Base-by-base conservation (phyloP, 441 rosid genomes). In the Gossypium gossypioides region DNA sequence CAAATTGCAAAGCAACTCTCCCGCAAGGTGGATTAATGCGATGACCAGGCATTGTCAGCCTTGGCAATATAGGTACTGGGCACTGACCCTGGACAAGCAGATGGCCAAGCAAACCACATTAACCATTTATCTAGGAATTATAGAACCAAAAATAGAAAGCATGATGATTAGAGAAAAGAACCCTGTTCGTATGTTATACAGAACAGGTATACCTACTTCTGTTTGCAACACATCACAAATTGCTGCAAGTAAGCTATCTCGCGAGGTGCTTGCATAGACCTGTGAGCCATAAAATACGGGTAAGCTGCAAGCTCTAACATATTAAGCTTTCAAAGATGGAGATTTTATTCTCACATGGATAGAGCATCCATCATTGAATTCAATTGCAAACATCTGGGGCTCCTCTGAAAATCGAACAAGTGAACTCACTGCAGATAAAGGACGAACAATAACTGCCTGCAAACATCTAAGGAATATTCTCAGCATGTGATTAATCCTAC, bases 21-120 rank as follows among this genome's bases (percentile, higher is more conserved):
- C 99, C 99, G 75, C 97, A 93, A 68, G 99, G 97, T 12, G 98
- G 97, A 86, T 96, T 97, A 79, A 96, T 86, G 79, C 90, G 88
- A 84, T 96, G 99, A 79, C 99, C 99, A 76, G 99, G 99, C 97
- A 96, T 89, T 15, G 98, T 96, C 77, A 96, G 82, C 90, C 99
- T 89, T 59, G 99, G 98, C 79, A 91, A 84, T 46, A 96, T 84
- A 72, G 98, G 95, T 50, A 96, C 86, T 0, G 97, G 87, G 76
- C 86, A 81, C 61, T 91, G 98, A 79, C 91, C 87, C 99, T 96
- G 88, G 84, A 77, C 71, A 85, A 74, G 73, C 24, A 76, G 60
- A 62, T 59, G 15, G 13, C 74, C 67, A 72, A 78, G 56, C 68
- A 75, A 25, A 60, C 48, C 37, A 68, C 44, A 69, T 37, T 16